Base-by-base conservation (phyloP, 2,329 filamentous ascomycete species). In the Aspergillus texensis region DNA sequence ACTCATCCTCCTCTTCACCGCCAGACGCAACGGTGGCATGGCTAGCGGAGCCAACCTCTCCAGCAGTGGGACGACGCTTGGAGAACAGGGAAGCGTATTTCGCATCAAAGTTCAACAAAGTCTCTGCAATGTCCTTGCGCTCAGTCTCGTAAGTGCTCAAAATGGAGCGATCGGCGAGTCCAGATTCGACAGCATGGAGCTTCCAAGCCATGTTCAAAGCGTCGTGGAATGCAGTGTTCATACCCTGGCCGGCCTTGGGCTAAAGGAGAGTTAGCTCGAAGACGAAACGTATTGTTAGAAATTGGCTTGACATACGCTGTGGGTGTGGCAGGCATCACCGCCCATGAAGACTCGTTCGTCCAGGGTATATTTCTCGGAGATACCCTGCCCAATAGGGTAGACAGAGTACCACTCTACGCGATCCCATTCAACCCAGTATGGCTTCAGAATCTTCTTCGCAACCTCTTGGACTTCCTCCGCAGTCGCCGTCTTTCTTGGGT, bases 151-250 rank as follows among this genome's bases (percentile, higher is more conserved):
- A 98, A 0, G 94, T 95, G 65, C 89, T 86, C 57, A 98, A 85
- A 21, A 95, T 84, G 3, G 87, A 86, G 65, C 91, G 89, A 34
- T 88, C 81, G 1, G 93, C 92, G 69, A 96, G 92, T 14, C 93
- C 93, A 30, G 85, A 84, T 75, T 97, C 93, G 11, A 97, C 94
- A 41, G 91, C 89, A 75, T 97, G 94, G 58, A 97, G 91, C 82
- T 98, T 98, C 94, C 94, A 98, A 9, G 94, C 94, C 46, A 98
- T 83, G 77, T 97, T 98, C 64, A 93, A 87, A 0, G 93, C 93
- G 71, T 84, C 82, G 55, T 84, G 77, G 78, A 86, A 85, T 26
- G 86, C 82, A 67, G 85, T 86, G 79, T 86, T 86, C 84, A 86
- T 89, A 62, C 87, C 87, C 71, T 89, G 87, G 19, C 87, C 87